phyloP scores from a whole-genome alignment of 208 protist genomes.

The Trypanosoma brucei region DNA sequence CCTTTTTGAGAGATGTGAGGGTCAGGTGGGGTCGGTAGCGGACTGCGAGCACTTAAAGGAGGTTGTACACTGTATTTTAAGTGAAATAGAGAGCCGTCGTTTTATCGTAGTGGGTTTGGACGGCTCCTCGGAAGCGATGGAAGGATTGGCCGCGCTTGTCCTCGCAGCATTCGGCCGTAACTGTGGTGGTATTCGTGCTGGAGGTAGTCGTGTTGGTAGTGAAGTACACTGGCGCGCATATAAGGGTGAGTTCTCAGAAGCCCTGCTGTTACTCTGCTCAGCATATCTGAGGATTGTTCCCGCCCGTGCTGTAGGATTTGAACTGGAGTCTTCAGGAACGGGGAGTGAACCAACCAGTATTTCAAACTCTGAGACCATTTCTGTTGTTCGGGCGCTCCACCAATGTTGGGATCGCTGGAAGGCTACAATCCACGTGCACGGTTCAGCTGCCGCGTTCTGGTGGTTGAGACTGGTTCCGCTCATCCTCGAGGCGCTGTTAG shows the following conservation, averaged over 20 bases:
- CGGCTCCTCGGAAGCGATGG: not conserved
- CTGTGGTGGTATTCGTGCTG: constrained; percentile 1
- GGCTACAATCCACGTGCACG: constrained; percentile 25
- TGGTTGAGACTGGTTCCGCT: constrained; percentile 31
- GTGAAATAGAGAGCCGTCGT: constrained; percentile 10
- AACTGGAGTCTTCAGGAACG: not conserved
- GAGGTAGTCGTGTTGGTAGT: not conserved
- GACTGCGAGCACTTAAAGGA: not conserved
- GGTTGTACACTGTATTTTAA: constrained; percentile 7
- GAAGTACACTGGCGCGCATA: constrained; percentile 2
- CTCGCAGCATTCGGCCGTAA: constrained; percentile 12
- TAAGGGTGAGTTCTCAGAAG: constrained; percentile 7
- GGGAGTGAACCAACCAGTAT: not conserved
- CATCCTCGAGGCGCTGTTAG: constrained; percentile 15
- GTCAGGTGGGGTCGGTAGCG: not conserved
- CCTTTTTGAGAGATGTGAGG: not conserved
- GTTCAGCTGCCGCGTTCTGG: constrained; percentile 28
- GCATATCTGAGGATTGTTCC: constrained; percentile 23
- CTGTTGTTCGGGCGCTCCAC: constrained; percentile 25
- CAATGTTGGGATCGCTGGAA: constrained; percentile 29
- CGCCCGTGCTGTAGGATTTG: not conserved
- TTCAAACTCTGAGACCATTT: not conserved
- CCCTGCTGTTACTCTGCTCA: constrained; percentile 15
- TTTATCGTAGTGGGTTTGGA: constrained; percentile 4
- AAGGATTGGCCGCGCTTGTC: constrained; percentile 15